Evolutionary conservation across 106 monocot genomes (phyloP), one percentile per base, ranked within the genome.

Genomic region (Apostasia ramifera): DNA sequence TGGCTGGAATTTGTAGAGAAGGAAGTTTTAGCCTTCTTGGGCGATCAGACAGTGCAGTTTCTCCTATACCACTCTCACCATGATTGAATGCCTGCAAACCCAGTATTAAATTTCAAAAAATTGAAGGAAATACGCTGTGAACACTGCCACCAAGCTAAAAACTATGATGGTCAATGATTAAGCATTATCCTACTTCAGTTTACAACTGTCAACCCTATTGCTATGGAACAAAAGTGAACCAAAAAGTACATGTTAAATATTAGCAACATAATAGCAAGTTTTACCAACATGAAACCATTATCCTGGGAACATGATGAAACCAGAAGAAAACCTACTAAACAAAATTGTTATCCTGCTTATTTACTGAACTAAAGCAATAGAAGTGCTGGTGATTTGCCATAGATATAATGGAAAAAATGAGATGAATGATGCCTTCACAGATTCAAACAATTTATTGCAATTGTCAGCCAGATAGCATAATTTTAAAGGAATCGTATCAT

Each of bases 1-100:
- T 76, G 12, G 74, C 63, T 41, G 94, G 94, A 66, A 91, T 92
- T 70, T 92, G 86, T 69, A 92, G 74, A 39, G 82, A 82, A 13
- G 91, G 60, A 43, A 91, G 74, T 26, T 85, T 85, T 37, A 91
- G 94, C 59, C 70, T 53, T 63, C 85, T 78, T 9, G 81, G 53
- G 66, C 73, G 59, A 14, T 69, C 61, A 15, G 59, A 48, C 26
- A 79, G 72, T 40, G 50, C 7, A 41, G 52, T 79, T 54, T 82
- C 82, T 57, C 61, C 72, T 56, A 42, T 65, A 62, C 41, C 78
- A 1, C 49, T 69, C 53, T 50, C 70, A 59, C 67, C 80, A 51
- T 70, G 71, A 13, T 68, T 74, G 4, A 69, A 15, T 53, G 40
- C 73, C 93, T 89, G 65, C 65, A 65, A 49, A 48, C 8, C 48